Evolutionary conservation across 2,329 filamentous ascomycete species (phyloP).

Genomic region (Colletotrichum zoysiae): DNA sequence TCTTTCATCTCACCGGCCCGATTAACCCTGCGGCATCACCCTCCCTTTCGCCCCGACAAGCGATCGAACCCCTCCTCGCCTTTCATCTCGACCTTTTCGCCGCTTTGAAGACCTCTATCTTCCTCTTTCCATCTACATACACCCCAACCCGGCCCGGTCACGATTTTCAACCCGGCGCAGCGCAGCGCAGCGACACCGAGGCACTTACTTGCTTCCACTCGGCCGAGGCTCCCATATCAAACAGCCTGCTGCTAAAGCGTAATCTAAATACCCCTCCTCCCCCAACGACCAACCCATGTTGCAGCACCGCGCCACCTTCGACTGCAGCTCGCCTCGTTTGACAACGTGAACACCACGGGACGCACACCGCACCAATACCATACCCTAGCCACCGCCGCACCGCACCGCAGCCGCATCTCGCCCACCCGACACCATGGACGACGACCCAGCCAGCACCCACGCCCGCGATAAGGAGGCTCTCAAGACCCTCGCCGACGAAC

Average conservation of each 20-base stretch:
- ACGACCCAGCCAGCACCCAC: conserved; percentile 13
- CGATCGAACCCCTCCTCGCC: not conserved
- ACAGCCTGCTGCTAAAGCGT: conserved; percentile 29
- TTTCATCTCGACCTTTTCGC: not conserved
- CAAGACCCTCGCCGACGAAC: conserved; percentile 16
- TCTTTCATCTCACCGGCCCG: not conserved
- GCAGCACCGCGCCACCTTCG: conserved; percentile 32
- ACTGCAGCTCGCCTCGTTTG: conserved; percentile 40
- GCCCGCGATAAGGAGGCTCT: conserved; percentile 30
- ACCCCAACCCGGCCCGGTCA: conserved; percentile 5
- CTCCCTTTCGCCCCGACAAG: not conserved
- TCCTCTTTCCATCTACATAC: conserved; percentile 5
- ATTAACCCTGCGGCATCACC: not conserved
- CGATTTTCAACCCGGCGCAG: not conserved
- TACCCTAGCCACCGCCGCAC: not conserved
- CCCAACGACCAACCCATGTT: conserved; percentile 32
- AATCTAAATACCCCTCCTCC: conserved; percentile 6
- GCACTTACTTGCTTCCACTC: not conserved
- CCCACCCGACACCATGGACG: conserved; percentile 29
- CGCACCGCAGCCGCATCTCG: conserved; percentile 1
- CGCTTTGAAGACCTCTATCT: not conserved
- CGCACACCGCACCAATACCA: not conserved
- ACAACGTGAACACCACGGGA: not conserved
- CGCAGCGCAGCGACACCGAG: not conserved
- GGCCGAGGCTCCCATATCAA: conserved; percentile 1